Evolutionary conservation across 768 basidiomycete species (phyloP).

Genomic region (Mycena rebaudengoi): DNA sequence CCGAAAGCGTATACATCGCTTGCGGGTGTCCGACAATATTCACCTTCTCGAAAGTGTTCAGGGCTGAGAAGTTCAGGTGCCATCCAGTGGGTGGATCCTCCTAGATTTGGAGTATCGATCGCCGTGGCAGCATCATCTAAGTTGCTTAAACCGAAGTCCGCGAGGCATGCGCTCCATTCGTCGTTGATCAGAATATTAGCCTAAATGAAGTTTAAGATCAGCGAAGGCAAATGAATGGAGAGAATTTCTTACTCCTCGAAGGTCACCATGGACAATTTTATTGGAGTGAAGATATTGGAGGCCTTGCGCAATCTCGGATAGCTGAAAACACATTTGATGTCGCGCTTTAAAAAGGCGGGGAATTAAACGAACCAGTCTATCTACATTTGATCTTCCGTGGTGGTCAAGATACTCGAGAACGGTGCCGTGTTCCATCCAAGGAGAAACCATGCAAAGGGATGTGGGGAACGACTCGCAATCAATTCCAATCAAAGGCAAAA

Average conservation of each 20-base stretch:
- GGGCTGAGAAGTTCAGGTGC: constrained; percentile 44
- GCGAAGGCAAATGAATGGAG: no score
- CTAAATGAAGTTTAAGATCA: no score
- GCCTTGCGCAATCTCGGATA: constrained; percentile 29
- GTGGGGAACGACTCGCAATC: constrained; percentile 31
- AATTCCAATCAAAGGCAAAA: constrained; percentile 40
- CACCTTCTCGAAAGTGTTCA: constrained; percentile 30
- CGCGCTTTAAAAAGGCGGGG: no score
- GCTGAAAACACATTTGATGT: neutral
- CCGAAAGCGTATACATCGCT: constrained; percentile 45
- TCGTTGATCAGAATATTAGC: constrained; percentile 41
- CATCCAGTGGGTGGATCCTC: constrained; percentile 41
- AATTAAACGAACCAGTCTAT: constrained; percentile 27
- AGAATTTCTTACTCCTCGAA: no score
- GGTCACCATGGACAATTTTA: constrained; percentile 29
- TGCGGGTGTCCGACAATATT: constrained; percentile 31
- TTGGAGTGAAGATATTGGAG: constrained; percentile 30
- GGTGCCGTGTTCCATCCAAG: constrained; percentile 39
- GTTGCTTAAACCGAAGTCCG: constrained; percentile 43
- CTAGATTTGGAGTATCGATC: constrained; percentile 32
- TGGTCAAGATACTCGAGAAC: constrained; percentile 29
- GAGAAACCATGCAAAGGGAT: constrained; percentile 37
- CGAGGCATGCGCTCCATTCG: constrained; percentile 37
- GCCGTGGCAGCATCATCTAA: constrained; percentile 27
- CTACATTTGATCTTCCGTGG: constrained; percentile 26